These are phyloP conservation scores for Cupressus sempervirens DNA, from an alignment of 75 land plant species.

Conservation along the genomic window DNA sequence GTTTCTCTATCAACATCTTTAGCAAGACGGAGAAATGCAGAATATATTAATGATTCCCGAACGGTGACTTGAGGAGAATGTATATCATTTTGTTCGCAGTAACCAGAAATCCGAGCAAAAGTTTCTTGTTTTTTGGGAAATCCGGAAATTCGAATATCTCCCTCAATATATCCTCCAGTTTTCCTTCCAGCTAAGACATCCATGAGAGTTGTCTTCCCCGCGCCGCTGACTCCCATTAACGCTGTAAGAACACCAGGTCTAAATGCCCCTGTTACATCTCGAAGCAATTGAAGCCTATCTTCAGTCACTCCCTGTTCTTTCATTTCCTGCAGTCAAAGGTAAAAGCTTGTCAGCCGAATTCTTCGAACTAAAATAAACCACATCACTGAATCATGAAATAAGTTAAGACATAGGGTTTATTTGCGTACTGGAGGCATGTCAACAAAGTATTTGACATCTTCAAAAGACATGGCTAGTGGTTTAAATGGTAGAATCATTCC, in stretches of 20 bases:
- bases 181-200: conserved; percentile 88
- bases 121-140: conserved; percentile 77
- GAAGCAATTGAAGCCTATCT: conserved; percentile 60
- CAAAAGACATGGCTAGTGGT: conserved; percentile 81
- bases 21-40: conserved; percentile 81
- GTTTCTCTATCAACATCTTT: conserved; percentile 47
- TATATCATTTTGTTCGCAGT: conserved; percentile 78
- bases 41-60: conserved; percentile 65
- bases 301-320: conserved; percentile 74
- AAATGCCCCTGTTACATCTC: conserved; percentile 64
- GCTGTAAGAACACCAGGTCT: conserved; percentile 82
- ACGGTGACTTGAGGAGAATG: conserved; percentile 88
- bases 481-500: conserved; percentile 88
- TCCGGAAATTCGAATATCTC: conserved; percentile 76
- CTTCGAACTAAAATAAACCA: not conserved
- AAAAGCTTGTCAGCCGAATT: not conserved
- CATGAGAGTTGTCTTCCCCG: conserved; percentile 93
- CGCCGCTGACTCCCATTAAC: conserved; percentile 90
- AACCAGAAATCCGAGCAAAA: conserved; percentile 78
- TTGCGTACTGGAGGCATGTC: conserved; percentile 66
- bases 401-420: not conserved
- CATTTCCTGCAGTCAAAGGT: conserved; percentile 58
- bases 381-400: not conserved
- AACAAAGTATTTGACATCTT: conserved; percentile 75
- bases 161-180: conserved; percentile 85